These are phyloP conservation scores for Gyromitra esculenta DNA, from an alignment of 2,329 filamentous ascomycete genomes.

Conservation along the genomic window DNA sequence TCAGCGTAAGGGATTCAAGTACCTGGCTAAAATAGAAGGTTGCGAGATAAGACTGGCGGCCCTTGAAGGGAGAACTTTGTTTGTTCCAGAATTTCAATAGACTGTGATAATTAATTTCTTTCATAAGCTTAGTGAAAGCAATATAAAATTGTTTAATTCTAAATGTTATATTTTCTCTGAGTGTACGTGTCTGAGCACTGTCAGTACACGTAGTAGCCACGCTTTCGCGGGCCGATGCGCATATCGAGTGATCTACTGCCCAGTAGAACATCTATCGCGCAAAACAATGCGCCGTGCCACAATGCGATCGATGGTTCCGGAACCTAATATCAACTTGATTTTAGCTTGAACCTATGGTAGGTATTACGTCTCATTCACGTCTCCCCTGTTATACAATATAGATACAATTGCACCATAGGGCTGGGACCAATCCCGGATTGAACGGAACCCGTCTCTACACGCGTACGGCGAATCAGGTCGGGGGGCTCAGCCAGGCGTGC, in stretches of 20 bases:
- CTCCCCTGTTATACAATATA: too few relatives aligned
- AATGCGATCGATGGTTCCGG: too few relatives aligned
- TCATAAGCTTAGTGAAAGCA: too few relatives aligned
- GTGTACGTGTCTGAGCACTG: background rate
- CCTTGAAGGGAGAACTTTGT: background rate
- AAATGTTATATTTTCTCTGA: too few relatives aligned
- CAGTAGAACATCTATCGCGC: too few relatives aligned
- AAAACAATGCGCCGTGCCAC: too few relatives aligned
- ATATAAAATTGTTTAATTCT: too few relatives aligned
- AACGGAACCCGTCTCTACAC: background rate
- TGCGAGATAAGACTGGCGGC: constrained; percentile 4
- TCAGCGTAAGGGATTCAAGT: background rate
- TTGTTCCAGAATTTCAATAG: background rate
- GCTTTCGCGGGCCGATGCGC: background rate
- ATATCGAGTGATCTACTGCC: background rate
- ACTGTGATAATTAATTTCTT: background rate
- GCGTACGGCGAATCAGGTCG: background rate
- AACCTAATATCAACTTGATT: too few relatives aligned
- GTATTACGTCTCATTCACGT: too few relatives aligned
- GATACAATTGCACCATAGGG: too few relatives aligned
- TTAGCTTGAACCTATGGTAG: too few relatives aligned
- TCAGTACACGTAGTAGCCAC: background rate
- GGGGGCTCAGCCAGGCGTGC: background rate
- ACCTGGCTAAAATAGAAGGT: background rate
- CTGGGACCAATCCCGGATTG: background rate